phyloP scores from a whole-genome alignment of 2,329 filamentous ascomycete genomes.

The Talaromyces albobiverticillius region DNA sequence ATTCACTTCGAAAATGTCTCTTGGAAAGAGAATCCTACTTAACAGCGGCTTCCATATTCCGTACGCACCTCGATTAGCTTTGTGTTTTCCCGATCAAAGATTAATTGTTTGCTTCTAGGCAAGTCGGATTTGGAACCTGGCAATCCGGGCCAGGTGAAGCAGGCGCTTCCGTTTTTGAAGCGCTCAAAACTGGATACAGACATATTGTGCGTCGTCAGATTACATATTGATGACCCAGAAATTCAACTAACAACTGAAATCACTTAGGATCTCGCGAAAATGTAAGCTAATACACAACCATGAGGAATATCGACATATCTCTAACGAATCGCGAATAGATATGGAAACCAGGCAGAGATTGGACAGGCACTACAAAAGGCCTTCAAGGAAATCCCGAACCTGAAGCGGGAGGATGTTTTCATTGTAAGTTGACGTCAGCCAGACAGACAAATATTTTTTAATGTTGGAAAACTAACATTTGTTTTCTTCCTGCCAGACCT shows the following conservation, averaged over 20 bases:
- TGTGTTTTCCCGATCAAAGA: no score
- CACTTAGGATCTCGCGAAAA: slow-evolving; percentile 18
- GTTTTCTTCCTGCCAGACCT: no score
- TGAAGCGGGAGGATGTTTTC: slow-evolving; percentile 39
- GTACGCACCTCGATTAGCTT: slow-evolving; percentile 23
- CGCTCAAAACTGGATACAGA: slow-evolving; percentile 38
- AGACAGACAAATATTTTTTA: no score
- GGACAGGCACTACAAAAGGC: slow-evolving; percentile 22
- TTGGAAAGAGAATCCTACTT: slow-evolving; percentile 36
- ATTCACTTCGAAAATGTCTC: slow-evolving; percentile 30
- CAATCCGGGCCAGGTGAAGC: slow-evolving; percentile 38
- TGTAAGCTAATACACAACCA: slow-evolving; percentile 31
- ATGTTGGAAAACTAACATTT: neutral
- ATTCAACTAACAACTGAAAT: neutral
- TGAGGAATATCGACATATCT: slow-evolving; percentile 82
- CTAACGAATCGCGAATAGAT: slow-evolving; percentile 64
- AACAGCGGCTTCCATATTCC: slow-evolving; percentile 37
- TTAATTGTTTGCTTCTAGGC: no score
- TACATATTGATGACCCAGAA: neutral
- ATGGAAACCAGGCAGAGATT: slow-evolving; percentile 22
- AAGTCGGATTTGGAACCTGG: slow-evolving; percentile 36
- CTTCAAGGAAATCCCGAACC: slow-evolving; percentile 16
- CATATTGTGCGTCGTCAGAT: slow-evolving; percentile 28
- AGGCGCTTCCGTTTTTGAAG: slow-evolving; percentile 36
- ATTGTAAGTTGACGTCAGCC: no score